Evolutionary conservation across 768 basidiomycete genomes (phyloP).

Genomic region (Zangia roseola): DNA sequence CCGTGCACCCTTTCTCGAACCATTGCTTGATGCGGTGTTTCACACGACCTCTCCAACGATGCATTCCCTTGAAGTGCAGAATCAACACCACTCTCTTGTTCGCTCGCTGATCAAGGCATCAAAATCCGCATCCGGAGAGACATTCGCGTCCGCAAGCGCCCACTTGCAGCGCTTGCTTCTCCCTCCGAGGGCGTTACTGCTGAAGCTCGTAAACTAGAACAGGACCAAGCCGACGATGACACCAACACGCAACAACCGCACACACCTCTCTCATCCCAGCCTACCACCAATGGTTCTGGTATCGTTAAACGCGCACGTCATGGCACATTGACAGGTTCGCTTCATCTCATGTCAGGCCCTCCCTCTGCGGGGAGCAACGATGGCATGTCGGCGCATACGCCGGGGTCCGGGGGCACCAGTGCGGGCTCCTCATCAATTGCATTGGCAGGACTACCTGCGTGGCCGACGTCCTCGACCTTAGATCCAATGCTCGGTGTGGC

Average conservation of each 20-base stretch:
- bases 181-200: constrained; percentile 16
- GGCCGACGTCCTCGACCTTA: constrained; percentile 30
- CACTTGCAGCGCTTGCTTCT: constrained; percentile 38
- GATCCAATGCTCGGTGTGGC: constrained; percentile 34
- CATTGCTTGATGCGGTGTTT: constrained; percentile 9
- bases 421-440: constrained; percentile 19
- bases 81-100: constrained; percentile 84
- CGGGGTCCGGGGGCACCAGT: constrained; percentile 12
- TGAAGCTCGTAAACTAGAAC: constrained; percentile 27
- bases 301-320: constrained; percentile 30
- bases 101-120: constrained; percentile 93
- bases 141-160: constrained; percentile 77
- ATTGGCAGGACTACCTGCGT: constrained; percentile 31
- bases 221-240: constrained; percentile 28
- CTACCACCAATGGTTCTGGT: constrained; percentile 1
- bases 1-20: constrained; percentile 16
- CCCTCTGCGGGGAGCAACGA: constrained; percentile 14
- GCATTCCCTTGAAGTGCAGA: constrained; percentile 42
- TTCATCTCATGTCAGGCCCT: constrained; percentile 19
- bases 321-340: constrained; percentile 23
- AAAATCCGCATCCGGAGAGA: constrained; percentile 94
- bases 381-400: constrained; percentile 21
- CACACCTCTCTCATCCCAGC: constrained; percentile 9
- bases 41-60: constrained; percentile 3
- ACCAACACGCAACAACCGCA: constrained; percentile 10